Conservation (phyloP, 305 asterid species). For the Coffea humblotiana region DNA sequence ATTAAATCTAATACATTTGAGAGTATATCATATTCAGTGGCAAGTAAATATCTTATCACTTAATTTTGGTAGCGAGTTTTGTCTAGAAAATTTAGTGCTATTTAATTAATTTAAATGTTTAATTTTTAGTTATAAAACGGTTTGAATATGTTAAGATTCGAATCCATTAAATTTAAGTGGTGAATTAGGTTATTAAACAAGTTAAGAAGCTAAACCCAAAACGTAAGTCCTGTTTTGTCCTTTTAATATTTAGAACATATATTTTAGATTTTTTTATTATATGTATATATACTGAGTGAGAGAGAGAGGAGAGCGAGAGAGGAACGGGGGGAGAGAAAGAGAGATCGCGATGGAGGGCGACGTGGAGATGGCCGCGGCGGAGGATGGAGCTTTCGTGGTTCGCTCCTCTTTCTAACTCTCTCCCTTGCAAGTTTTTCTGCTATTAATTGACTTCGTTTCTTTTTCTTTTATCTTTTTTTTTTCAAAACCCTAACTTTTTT, state of each 20-base stretch:
- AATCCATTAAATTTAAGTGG: too few species aligned
- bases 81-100: too few species aligned
- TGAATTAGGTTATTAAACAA: too few species aligned
- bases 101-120: too few species aligned
- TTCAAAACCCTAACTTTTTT: conserved; percentile 40
- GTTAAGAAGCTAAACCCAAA: too few species aligned
- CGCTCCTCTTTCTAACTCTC: not conserved
- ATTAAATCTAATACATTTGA: too few species aligned
- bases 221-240: not conserved
- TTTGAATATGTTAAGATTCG: too few species aligned
- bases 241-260: too few species aligned
- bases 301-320: not conserved
- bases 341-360: conserved; percentile 32
- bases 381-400: conserved; percentile 45
- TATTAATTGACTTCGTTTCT: not conserved
- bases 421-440: not conserved
- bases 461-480: not conserved
- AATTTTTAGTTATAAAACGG: too few species aligned
- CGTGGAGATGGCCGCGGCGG: conserved; percentile 42
- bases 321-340: not conserved
- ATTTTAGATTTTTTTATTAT: not conserved
- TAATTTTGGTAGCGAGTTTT: too few species aligned
- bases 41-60: too few species aligned
- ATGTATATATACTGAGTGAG: not conserved
- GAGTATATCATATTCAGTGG: too few species aligned